Evolutionary conservation across 495 filamentous ascomycete genomes (phyloP).

Genomic region (Chaetomium tenue): DNA sequence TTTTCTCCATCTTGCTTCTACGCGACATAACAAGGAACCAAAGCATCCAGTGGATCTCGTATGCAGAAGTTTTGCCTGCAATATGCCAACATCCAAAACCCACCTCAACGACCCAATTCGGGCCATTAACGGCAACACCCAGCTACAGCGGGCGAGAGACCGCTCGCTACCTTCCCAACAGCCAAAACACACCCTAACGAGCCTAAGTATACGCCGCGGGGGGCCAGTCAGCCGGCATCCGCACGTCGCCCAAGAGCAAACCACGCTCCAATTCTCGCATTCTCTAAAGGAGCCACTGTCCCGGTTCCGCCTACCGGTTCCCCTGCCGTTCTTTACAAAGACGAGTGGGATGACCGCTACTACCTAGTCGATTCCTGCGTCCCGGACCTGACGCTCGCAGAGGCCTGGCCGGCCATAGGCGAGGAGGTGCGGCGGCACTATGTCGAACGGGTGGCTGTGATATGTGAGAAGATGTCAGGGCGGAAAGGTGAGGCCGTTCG

Average conservation of each 20-base stretch:
- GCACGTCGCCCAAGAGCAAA: slow-evolving; percentile 14
- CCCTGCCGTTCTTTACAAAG: slow-evolving; percentile 19
- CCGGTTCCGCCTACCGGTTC: slow-evolving; percentile 16
- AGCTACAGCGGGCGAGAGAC: too few species aligned
- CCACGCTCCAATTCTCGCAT: slow-evolving; percentile 20
- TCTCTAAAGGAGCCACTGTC: background rate
- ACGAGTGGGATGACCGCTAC: slow-evolving; percentile 16
- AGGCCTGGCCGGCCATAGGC: slow-evolving; percentile 21
- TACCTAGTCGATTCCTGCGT: slow-evolving; percentile 18
- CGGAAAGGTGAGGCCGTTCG: slow-evolving; percentile 7
- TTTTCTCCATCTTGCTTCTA: too few species aligned
- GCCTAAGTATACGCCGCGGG: too few species aligned
- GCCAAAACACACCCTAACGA: too few species aligned
- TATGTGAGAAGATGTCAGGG: slow-evolving; percentile 8
- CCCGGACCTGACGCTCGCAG: slow-evolving; percentile 6
- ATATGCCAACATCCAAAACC: too few species aligned
- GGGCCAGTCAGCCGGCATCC: too few species aligned
- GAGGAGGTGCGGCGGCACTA: slow-evolving; percentile 14
- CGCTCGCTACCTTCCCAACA: too few species aligned
- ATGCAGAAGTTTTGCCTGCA: too few species aligned
- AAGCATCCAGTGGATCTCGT: too few species aligned
- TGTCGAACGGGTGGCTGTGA: slow-evolving; percentile 10
- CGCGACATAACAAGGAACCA: too few species aligned
- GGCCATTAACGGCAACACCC: too few species aligned
- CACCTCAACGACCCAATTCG: too few species aligned